Conservation (phyloP, 768 basidiomycete species). For the Rhodocollybia butyracea region DNA sequence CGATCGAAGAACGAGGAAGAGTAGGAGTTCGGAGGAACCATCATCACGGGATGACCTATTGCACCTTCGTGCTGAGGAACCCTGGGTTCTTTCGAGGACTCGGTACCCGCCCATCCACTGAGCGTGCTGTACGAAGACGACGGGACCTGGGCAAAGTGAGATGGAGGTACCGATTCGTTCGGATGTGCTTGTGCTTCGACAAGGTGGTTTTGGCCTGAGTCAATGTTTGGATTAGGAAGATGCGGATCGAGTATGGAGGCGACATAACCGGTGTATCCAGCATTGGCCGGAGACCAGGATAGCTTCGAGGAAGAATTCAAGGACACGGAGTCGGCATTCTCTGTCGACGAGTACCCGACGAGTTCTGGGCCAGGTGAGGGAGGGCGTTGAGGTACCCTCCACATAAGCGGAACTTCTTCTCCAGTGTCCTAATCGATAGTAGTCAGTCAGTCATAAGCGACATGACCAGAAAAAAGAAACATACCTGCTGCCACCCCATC, state of each 20-base stretch:
- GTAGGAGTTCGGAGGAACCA: too few relatives aligned
- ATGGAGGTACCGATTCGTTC: neutral
- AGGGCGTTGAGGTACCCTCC: too few relatives aligned
- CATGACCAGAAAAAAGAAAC: neutral
- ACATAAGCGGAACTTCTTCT: too few relatives aligned
- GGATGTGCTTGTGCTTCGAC: neutral
- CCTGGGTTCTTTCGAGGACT: too few relatives aligned
- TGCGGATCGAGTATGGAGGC: neutral
- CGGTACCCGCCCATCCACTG: conserved; percentile 6
- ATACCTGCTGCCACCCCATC: conserved; percentile 5
- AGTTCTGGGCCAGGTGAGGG: neutral
- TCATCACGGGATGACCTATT: too few relatives aligned
- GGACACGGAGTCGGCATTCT: neutral
- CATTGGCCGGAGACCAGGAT: neutral
- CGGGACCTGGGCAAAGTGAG: neutral
- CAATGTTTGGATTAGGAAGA: neutral
- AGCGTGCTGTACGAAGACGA: conserved; percentile 3
- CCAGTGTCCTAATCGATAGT: neutral
- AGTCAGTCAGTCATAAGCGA: neutral
- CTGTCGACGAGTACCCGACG: neutral
- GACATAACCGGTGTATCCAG: conserved; percentile 1
- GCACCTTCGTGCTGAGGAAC: too few relatives aligned
- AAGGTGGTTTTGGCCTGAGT: neutral
- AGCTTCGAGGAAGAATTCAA: neutral
- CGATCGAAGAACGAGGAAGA: too few relatives aligned